Conservation (phyloP, 768 basidiomycete genomes). For the Xerocomellus intermedius region DNA sequence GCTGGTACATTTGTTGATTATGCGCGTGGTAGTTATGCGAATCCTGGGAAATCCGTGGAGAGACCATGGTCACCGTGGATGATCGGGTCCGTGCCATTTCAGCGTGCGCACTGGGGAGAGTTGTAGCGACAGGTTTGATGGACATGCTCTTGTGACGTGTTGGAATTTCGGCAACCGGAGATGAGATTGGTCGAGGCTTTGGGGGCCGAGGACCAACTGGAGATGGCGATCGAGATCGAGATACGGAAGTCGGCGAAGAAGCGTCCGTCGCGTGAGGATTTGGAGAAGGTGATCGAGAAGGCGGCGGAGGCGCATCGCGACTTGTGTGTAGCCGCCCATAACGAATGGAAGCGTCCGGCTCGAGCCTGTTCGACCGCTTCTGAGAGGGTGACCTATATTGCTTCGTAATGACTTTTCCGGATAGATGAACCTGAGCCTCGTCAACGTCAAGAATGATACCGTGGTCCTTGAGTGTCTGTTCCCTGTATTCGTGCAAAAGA, state of each 20-base stretch:
- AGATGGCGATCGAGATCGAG: constrained; percentile 45
- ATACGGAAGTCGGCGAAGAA: constrained; percentile 22
- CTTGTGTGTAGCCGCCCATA: constrained; percentile 21
- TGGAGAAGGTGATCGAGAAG: constrained; percentile 32
- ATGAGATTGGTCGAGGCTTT: constrained; percentile 30
- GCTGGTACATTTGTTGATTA: constrained; percentile 33
- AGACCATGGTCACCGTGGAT: constrained; percentile 29
- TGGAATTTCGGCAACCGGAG: constrained; percentile 27
- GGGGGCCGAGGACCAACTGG: constrained; percentile 51
- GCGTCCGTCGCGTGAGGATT: constrained; percentile 4
- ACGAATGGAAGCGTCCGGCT: constrained; percentile 9
- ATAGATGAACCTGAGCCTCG: constrained; percentile 11
- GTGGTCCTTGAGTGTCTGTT: constrained; percentile 56
- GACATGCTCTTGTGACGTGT: constrained; percentile 34
- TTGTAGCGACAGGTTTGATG: constrained; percentile 21
- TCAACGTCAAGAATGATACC: constrained; percentile 43
- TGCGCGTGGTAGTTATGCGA: constrained; percentile 33
- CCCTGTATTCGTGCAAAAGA: constrained; percentile 72
- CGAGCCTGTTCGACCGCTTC: constrained; percentile 26
- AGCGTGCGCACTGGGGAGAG: constrained; percentile 15
- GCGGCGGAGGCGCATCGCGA: constrained; percentile 29
- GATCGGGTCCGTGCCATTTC: constrained; percentile 28
- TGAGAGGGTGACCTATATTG: constrained; percentile 43
- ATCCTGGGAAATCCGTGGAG: constrained; percentile 25
- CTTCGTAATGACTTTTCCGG: constrained; percentile 36